Evolutionary conservation across 2,329 filamentous ascomycete species (phyloP), one percentile per base, ranked within the genome.

Genomic region (Beauveria sp.): DNA sequence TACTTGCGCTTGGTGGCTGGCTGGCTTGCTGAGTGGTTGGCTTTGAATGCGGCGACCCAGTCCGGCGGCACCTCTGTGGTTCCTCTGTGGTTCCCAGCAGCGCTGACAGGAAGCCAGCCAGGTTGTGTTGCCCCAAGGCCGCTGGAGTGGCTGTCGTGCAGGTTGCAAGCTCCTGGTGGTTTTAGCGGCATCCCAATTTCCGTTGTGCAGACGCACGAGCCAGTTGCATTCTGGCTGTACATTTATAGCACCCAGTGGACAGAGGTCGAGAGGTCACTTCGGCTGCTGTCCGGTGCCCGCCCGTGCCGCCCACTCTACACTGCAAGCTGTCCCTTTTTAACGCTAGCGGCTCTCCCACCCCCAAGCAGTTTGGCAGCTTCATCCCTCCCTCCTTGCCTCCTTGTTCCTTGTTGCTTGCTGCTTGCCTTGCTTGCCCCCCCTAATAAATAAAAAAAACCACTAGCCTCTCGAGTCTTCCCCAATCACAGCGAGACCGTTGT

Each of bases 401-500:
- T 38, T 38, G 34, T 38, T 38, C 34, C 34, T 38, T 38, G 34
- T 6, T 38, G 34, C 34, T 38, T 38, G 34, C 34, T 16, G 12
- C 12, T 38, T 38, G 34, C 34, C 34, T 38, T 38, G 12, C 34
- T 16, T 38, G 14, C 9, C 22, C 53, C 55, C 42, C 45, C 45
- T 50, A 58, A 49, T 53, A 54, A 55, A 22, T 24, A 45, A 22
- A 42, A 49, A 38, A 47, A 12, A 8, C 56, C 30, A 28, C 56
- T 51, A 51, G 56, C 24, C 34, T 53, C 38, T 38, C 34, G 14
- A 38, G 12, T 16, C 34, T 42, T 45, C 59, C 59, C 59, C 59
- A 61, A 56, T 60, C 58, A 60, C n/a, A 20, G n/a, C 16, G n/a
- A 46, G 60, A 57, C 49, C 52, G 47, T 57, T 56, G 50, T 52